Evolutionary conservation across 768 basidiomycete species (phyloP).

Genomic region (Rhizopogon rudus): DNA sequence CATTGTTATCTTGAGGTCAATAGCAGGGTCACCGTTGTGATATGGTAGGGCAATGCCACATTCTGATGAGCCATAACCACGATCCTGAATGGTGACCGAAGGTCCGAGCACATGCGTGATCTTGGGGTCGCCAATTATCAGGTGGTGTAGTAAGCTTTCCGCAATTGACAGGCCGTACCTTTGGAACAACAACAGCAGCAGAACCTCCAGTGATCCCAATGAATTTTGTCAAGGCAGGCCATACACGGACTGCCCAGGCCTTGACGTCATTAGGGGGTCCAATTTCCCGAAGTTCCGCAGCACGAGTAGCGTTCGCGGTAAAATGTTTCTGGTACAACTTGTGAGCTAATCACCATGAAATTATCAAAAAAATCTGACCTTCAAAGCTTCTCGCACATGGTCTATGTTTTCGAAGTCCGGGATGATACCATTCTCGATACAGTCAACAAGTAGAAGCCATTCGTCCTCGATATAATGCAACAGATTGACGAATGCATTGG

Average conservation of each 20-base stretch:
- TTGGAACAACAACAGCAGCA: constrained; percentile 1
- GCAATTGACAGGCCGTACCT: neutral
- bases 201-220: constrained; percentile 5
- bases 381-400: constrained; percentile 8
- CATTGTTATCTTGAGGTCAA: neutral
- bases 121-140: neutral
- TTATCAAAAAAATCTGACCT: constrained; percentile 1
- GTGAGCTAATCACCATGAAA: neutral
- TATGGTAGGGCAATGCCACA: neutral
- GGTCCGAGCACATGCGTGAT: constrained; percentile 3
- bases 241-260: constrained; percentile 2
- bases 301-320: constrained; percentile 10
- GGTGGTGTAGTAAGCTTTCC: neutral
- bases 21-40: neutral
- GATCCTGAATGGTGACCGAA: neutral
- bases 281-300: constrained; percentile 12
- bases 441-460: constrained; percentile 13
- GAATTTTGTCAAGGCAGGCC: constrained; percentile 2
- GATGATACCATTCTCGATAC: constrained; percentile 9
- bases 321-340: constrained; percentile 5
- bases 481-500: constrained; percentile 9
- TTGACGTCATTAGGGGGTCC: neutral
- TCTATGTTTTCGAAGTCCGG: constrained; percentile 11
- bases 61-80: constrained; percentile 2
- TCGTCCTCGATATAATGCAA: constrained; percentile 12